Base-by-base conservation (phyloP, 257 asterid genomes). In the Fraxinus pennsylvanica region DNA sequence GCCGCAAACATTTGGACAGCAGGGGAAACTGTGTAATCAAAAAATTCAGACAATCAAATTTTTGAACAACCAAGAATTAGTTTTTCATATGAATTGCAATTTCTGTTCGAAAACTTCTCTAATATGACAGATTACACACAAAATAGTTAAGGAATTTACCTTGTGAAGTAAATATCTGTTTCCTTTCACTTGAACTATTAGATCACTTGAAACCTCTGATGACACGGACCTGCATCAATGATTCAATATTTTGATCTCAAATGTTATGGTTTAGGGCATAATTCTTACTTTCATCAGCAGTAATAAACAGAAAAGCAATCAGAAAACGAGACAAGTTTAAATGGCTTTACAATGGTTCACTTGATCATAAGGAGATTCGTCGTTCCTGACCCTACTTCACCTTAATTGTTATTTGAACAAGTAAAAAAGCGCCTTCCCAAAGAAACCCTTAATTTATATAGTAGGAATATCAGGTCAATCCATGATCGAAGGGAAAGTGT, bases 151-250 rank as follows among this genome's bases (percentile, higher is more conserved):
- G 10, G n/a, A 52, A 32, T 67, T 84, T 74, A 93, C 97, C 97
- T 91, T 93, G 61, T 93, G 98, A 77, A 93, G 96, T 79, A 90
- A 54, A 70, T 90, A 93, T 86, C 93, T 87, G 82, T 83, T 87
- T 72, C 92, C 97, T 41, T 90, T 87, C 2, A 93, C 93, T 85
- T 91, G 94, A 71, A 93, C 81, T 70, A 86, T 89, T 71, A 93
- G 93, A 87, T 93, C 98, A 85, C 96, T 91, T 32, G 94, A 84
- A 63, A 93, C 92, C 75, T 91, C 98, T 6, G 98, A 88, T 69
- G 96, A 87, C 5, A 93, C 94, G 39, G 94, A 89, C 90, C 98
- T 93, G 86, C 78, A 75, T 78, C 81, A 84, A 82, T 83, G 67
- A 38, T 73, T 29, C 9, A 63, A 38, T 30, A 69, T 12, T 21